phyloP scores from a whole-genome alignment of 2,329 filamentous ascomycete species.

The Bipolaris cookei region DNA sequence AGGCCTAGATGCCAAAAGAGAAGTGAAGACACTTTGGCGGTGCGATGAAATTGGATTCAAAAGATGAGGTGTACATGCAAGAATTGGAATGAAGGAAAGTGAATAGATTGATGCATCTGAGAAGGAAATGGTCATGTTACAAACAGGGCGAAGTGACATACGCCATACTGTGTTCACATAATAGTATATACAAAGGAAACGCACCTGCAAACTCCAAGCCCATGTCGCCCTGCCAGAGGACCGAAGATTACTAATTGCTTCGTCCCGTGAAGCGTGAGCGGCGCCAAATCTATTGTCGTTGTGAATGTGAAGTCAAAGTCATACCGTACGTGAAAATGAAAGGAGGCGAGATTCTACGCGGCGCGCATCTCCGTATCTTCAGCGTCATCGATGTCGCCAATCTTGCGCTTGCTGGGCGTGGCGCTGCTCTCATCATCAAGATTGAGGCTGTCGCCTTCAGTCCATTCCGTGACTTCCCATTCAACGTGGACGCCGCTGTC shows the following conservation, averaged over 20 bases:
- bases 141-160: slow-evolving; percentile 17
- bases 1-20: not conserved
- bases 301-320: slow-evolving; percentile 4
- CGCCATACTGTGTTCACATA: slow-evolving; percentile 11
- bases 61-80: not conserved
- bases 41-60: not conserved
- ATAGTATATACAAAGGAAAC: slow-evolving; percentile 18
- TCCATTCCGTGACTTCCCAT: slow-evolving; percentile 82
- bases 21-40: not conserved
- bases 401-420: slow-evolving; percentile 45
- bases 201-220: slow-evolving; percentile 25
- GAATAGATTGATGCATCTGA: not conserved
- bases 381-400: slow-evolving; percentile 37
- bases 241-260: slow-evolving; percentile 14
- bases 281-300: slow-evolving; percentile 26
- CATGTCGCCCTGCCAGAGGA: slow-evolving; percentile 17
- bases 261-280: slow-evolving; percentile 36
- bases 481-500: slow-evolving; percentile 73
- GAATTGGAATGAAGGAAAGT: not conserved
- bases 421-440: slow-evolving; percentile 43
- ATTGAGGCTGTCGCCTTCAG: slow-evolving; percentile 49
- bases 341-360: slow-evolving; percentile 18
- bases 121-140: slow-evolving; percentile 1
- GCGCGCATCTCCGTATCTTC: slow-evolving; percentile 44
- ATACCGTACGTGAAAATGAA: slow-evolving; percentile 1